These are phyloP conservation scores for Acer yangbiense DNA, from an alignment of 345 rosid genomes.

Conservation along the genomic window DNA sequence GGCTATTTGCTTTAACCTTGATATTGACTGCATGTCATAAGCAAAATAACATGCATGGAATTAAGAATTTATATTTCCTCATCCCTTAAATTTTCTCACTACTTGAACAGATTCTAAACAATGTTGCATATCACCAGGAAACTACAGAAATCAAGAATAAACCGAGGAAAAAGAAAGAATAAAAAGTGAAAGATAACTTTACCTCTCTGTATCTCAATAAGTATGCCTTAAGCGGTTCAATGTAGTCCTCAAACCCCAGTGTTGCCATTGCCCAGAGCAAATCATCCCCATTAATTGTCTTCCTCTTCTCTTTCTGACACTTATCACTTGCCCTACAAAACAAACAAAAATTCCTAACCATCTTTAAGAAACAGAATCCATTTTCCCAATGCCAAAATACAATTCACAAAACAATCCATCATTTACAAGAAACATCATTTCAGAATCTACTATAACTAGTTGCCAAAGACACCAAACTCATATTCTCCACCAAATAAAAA, in stretches of 20 bases:
- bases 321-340: conserved; percentile 64
- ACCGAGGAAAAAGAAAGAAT: background rate
- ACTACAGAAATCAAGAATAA: background rate
- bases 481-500: background rate
- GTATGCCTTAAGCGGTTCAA: conserved; percentile 64
- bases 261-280: conserved; percentile 85
- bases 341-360: conserved; percentile 8
- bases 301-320: conserved; percentile 76
- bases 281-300: conserved; percentile 81
- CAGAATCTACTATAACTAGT: background rate
- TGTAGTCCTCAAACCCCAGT: conserved; percentile 70
- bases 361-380: conserved; percentile 1
- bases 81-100: background rate
- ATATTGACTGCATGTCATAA: background rate
- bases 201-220: conserved; percentile 71
- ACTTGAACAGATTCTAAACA: background rate
- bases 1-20: background rate
- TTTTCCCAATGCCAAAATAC: background rate
- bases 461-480: conserved; percentile 4
- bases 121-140: background rate
- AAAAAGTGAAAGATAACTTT: background rate
- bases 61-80: background rate
- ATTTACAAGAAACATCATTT: background rate
- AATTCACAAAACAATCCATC: background rate
- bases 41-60: background rate